phyloP scores from a whole-genome alignment of 1,284 basidiomycete species.

The Ustilago loliicola region DNA sequence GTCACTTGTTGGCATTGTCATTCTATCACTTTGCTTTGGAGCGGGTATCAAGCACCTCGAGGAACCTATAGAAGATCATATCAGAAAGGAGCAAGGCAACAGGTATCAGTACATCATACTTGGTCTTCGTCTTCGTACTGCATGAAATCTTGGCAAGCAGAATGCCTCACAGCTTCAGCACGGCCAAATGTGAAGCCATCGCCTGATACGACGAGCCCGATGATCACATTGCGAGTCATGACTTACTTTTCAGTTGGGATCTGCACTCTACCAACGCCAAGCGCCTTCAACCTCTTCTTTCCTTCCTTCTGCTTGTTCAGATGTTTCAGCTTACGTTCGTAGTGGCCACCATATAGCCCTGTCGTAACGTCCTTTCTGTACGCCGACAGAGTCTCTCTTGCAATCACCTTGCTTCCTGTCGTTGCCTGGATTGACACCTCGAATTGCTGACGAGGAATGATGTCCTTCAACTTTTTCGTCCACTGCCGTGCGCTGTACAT shows the following conservation, averaged over 20 bases:
- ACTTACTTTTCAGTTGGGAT: constrained; percentile 61
- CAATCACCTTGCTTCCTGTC: constrained; percentile 87
- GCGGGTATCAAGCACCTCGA: constrained; percentile 44
- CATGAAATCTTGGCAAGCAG: constrained; percentile 1
- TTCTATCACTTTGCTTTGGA: constrained; percentile 34
- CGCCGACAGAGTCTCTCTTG: constrained; percentile 78
- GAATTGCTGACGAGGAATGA: constrained; percentile 87
- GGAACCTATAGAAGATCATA: constrained; percentile 22
- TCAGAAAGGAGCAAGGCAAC: background rate
- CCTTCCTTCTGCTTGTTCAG: constrained; percentile 68
- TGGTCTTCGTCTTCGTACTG: background rate
- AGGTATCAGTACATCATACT: constrained; percentile 1
- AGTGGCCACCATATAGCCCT: constrained; percentile 86
- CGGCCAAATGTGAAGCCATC: background rate
- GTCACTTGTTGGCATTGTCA: background rate
- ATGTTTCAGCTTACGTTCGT: constrained; percentile 63
- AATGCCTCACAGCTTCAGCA: background rate
- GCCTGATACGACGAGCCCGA: background rate
- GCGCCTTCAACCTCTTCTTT: constrained; percentile 64
- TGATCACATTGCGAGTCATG: background rate
- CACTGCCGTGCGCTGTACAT: constrained; percentile 53
- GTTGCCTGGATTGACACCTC: constrained; percentile 78
- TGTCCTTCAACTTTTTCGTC: constrained; percentile 65
- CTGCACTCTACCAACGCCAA: constrained; percentile 64
- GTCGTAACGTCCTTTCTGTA: constrained; percentile 86